Evolutionary conservation across 1,284 basidiomycete species (phyloP), one percentile per base, ranked within the genome.

Genomic region (Malassezia vespertilionis): DNA sequence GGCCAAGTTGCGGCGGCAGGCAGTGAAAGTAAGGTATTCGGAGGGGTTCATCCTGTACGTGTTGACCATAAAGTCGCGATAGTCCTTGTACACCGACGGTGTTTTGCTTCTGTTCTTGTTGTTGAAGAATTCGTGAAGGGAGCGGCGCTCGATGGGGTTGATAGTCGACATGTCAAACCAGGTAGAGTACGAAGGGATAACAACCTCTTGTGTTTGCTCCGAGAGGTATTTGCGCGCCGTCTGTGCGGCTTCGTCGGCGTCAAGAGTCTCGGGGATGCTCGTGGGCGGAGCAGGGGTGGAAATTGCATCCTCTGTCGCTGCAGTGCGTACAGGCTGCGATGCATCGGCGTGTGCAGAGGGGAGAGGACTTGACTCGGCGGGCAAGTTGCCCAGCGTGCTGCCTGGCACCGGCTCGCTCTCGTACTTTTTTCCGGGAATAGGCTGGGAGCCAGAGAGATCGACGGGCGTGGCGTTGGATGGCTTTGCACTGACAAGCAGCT

Each of bases 21-120:
- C 91, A 2, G 91, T 99, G 52, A 97, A 87, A 7, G 93, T 99
- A 47, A 99, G 78, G 68, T 99, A 99, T 72, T 99, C 91, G 33
- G 80, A 80, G 1, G 91, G 93, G 56, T 93, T 80, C 39, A 99
- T 77, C 33, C 91, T 79, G 74, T 96, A 97, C 3, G 91, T 91
- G 75, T 99, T 95, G 73, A 99, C 81, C 88, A 99, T 99, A 65
- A 99, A 99, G 76, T 99, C 91, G 54, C 91, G 82, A 71, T 99
- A 99, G 72, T 96, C 91, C 73, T 96, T 97, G 78, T 97, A 99
- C 58, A 96, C 87, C 23, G 84, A 79, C 0, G 91, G 91, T 0
- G 90, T 95, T 75, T 99, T 99, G 57, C 61, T 66, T 39, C 67
- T 83, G 85, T 59, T 91, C 54, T 87, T 79, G 48, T 85, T 86